Evolutionary conservation across 192 early-diverging fungal species (phyloP), one percentile per base, ranked within the genome.

Genomic region (Coemansia sp.): DNA sequence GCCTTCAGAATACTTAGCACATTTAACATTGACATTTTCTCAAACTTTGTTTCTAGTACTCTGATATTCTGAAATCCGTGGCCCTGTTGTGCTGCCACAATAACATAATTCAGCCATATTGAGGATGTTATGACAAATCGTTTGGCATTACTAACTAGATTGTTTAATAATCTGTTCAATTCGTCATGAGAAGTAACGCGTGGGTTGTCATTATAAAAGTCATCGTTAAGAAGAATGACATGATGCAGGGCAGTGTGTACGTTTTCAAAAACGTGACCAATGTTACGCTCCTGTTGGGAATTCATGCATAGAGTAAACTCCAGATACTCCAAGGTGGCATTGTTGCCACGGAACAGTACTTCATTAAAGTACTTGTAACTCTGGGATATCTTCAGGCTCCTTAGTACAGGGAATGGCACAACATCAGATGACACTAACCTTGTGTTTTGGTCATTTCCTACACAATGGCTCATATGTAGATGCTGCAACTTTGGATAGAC

Each of bases 291-390:
- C 1, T 12, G 13, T 15, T 5, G 13, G 15, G 2, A 13, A 44
- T 44, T 16, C 13, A 5, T 44, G 43, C 13, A 16, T 44, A 44
- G 5, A 44, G 13, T 16, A 15, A 44, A 44, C 11, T 44, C 43
- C 4, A 68, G 20, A 57, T 40, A 40, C 52, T 55, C 36, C 52
- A 68, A 22, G 18, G 66, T 68, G 3, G 24, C 47, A 40, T n/a
- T 41, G 13, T 68, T 68, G 5, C 66, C 66, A 12, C 66, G 50
- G n/a, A 68, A 58, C 34, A 68, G n/a, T 5, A 57, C 24, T 27
- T 68, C 66, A 68, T 68, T 24, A 15, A 31, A 33, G 20, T 57
- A 68, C 43, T 38, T 52, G 24, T 68, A 68, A 22, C 12, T 15
- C 15, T 11, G 16, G 6, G 29, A 22, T 9, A 52, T n/a, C 34